phyloP scores from a whole-genome alignment of 2,329 filamentous ascomycete genomes.

The Colletotrichum neosansevieriae region DNA sequence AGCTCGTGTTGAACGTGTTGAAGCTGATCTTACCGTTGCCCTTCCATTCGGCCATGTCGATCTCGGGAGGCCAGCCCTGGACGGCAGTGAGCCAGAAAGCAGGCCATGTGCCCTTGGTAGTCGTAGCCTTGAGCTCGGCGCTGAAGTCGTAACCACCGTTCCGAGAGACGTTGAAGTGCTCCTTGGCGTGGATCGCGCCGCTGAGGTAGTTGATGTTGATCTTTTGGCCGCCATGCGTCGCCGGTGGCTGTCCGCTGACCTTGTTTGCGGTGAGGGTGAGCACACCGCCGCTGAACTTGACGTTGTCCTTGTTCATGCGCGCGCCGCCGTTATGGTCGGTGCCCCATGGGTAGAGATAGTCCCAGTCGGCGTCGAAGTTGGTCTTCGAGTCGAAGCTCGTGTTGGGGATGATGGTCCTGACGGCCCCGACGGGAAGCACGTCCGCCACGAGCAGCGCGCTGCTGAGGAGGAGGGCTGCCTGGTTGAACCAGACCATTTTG shows the following conservation, averaged over 20 bases:
- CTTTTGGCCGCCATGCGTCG: slow-evolving; percentile 51
- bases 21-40: slow-evolving; percentile 67
- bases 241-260: slow-evolving; percentile 54
- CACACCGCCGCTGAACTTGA: slow-evolving; percentile 54
- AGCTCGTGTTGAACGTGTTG: slow-evolving; percentile 66
- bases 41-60: slow-evolving; percentile 73
- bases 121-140: slow-evolving; percentile 55
- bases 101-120: slow-evolving; percentile 64
- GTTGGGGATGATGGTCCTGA: slow-evolving; percentile 36
- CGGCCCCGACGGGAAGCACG: slow-evolving; percentile 17
- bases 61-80: slow-evolving; percentile 68
- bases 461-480: slow-evolving; percentile 25
- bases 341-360: slow-evolving; percentile 66
- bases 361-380: slow-evolving; percentile 59
- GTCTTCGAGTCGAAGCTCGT: slow-evolving; percentile 29
- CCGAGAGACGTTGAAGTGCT: slow-evolving; percentile 53
- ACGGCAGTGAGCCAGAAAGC: slow-evolving; percentile 70
- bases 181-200: slow-evolving; percentile 56
- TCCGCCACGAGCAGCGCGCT: slow-evolving; percentile 32
- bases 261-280: slow-evolving; percentile 62
- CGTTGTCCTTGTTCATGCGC: slow-evolving; percentile 63
- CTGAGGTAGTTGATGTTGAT: slow-evolving; percentile 66
- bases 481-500: slow-evolving; percentile 31
- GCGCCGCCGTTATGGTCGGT: slow-evolving; percentile 69
- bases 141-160: slow-evolving; percentile 57